Evolutionary conservation across 352 stramenopile genomes (phyloP).

Genomic region (Phytophthora parvispora): DNA sequence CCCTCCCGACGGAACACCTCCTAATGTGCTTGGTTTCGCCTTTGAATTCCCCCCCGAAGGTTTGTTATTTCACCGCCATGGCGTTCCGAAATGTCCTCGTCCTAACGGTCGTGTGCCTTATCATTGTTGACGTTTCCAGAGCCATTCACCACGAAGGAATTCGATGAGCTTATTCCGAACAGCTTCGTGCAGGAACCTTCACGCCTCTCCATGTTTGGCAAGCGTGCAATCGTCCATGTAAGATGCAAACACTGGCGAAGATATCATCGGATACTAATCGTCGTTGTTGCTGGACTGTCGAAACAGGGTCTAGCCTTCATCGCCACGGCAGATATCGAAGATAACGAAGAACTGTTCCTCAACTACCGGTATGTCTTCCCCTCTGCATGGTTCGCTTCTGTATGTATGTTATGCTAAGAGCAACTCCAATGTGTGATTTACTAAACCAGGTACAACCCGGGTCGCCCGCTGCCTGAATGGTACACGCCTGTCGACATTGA

Average conservation of each 20-base stretch:
- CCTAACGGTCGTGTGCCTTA: background rate
- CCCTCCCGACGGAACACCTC: conserved; percentile 64
- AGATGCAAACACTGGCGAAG: background rate
- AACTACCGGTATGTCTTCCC: conserved; percentile 70
- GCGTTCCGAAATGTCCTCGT: background rate
- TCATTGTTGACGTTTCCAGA: conserved; percentile 38
- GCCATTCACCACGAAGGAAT: conserved; percentile 71
- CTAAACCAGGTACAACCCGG: conserved; percentile 79
- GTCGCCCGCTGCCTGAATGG: conserved; percentile 77
- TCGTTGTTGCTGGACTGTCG: background rate
- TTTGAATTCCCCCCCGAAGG: conserved; percentile 86
- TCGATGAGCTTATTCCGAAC: conserved; percentile 83
- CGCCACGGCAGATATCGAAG: conserved; percentile 78
- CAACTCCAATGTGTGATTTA: background rate
- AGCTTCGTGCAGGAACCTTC: conserved; percentile 85
- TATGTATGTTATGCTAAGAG: conserved; percentile 2
- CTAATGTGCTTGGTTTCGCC: conserved; percentile 85
- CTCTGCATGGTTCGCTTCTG: background rate
- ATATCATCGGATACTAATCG: background rate
- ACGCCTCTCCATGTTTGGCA: conserved; percentile 86
- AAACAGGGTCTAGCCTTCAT: conserved; percentile 80
- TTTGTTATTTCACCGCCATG: conserved; percentile 8
- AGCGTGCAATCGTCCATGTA: conserved; percentile 89
- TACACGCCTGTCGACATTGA: conserved; percentile 87
- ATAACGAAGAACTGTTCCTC: conserved; percentile 86